Evolutionary conservation across 1,284 basidiomycete genomes (phyloP).

Genomic region (Dichomitus squalens): DNA sequence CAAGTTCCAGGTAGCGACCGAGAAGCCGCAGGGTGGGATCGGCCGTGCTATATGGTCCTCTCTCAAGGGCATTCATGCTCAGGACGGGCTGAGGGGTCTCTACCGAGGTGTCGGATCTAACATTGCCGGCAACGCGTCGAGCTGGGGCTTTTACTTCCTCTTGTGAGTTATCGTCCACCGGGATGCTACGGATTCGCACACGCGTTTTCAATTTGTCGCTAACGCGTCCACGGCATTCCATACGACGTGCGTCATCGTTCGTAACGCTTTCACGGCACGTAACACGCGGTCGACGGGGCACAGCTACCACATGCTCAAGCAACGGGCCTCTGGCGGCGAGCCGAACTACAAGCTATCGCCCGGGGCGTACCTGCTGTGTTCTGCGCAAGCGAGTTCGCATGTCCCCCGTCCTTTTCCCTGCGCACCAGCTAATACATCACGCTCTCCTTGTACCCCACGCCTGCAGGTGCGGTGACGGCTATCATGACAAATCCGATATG

Average conservation of each 20-base stretch:
- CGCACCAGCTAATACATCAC: slow-evolving; percentile 17
- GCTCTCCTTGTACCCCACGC: background rate
- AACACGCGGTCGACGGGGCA: background rate
- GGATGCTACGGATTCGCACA: too few relatives aligned
- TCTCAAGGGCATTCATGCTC: slow-evolving; percentile 72
- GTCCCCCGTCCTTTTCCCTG: slow-evolving; percentile 14
- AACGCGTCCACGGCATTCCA: background rate
- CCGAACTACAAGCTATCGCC: slow-evolving; percentile 68
- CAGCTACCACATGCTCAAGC: slow-evolving; percentile 96
- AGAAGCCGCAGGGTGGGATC: slow-evolving; percentile 59
- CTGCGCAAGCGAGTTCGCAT: slow-evolving; percentile 91
- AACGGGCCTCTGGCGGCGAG: slow-evolving; percentile 62
- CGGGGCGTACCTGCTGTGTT: slow-evolving; percentile 84
- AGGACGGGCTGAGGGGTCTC: slow-evolving; percentile 84
- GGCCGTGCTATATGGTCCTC: slow-evolving; percentile 82
- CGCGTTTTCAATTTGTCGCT: background rate
- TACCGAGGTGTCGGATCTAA: slow-evolving; percentile 93
- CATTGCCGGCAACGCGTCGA: slow-evolving; percentile 94
- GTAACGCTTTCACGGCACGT: background rate
- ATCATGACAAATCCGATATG: slow-evolving; percentile 98
- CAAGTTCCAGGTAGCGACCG: slow-evolving; percentile 90
- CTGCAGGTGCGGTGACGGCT: slow-evolving; percentile 85
- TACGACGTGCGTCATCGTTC: background rate
- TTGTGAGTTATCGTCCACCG: slow-evolving; percentile 65
- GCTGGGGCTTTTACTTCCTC: slow-evolving; percentile 97